phyloP scores from a whole-genome alignment of 176 grass and related monocot genomes.

The Rhynchospora breviuscula region DNA sequence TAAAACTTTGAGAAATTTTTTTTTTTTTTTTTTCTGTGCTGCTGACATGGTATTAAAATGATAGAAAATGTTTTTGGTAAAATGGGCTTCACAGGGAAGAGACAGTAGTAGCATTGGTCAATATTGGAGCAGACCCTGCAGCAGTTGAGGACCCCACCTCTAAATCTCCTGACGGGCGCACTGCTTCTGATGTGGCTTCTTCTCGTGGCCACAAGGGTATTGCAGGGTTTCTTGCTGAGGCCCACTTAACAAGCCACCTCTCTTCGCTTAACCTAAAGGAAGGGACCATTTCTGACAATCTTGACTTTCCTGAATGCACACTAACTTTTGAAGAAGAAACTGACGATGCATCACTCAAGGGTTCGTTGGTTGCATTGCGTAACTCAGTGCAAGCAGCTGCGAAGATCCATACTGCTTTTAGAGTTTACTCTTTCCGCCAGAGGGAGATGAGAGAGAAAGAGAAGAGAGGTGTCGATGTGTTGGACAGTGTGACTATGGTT shows the following conservation, averaged over 20 bases:
- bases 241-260: conserved; percentile 78
- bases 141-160: conserved; percentile 66
- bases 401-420: conserved; percentile 56
- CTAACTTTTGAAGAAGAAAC: conserved; percentile 42
- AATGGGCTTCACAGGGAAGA: conserved; percentile 34
- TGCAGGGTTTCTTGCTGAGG: conserved; percentile 78
- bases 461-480: conserved; percentile 2
- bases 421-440: conserved; percentile 62
- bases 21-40: not conserved
- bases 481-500: conserved; percentile 22
- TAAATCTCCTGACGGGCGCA: conserved; percentile 48
- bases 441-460: conserved; percentile 32
- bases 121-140: conserved; percentile 59
- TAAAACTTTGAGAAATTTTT: not conserved
- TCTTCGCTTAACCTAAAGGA: conserved; percentile 55
- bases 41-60: not conserved
- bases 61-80: not conserved
- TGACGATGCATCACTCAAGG: conserved; percentile 19
- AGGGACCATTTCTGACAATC: conserved; percentile 34
- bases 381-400: conserved; percentile 67
- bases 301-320: conserved; percentile 24
- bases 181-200: conserved; percentile 77
- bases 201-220: conserved; percentile 72
- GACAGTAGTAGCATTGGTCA: conserved; percentile 54
- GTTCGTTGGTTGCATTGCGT: conserved; percentile 53